These are phyloP conservation scores for Pythium apleroticum DNA, from an alignment of 352 stramenopile species.

Conservation along the genomic window DNA sequence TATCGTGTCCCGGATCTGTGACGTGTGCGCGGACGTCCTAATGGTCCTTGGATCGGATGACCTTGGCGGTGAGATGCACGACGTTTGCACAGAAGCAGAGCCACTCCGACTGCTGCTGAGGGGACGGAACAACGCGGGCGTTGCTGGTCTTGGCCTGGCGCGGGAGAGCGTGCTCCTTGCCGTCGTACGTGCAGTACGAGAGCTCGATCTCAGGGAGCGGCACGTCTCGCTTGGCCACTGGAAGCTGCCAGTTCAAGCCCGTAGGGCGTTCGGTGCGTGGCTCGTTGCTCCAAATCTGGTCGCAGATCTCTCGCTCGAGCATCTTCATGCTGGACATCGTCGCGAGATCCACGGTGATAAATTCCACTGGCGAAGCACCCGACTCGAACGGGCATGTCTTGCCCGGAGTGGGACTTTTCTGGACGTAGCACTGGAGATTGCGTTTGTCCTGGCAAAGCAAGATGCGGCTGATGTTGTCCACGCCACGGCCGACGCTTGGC, in stretches of 20 bases:
- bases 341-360: constrained; percentile 49
- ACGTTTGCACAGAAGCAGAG: constrained; percentile 72
- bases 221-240: neutral
- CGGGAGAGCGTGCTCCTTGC: constrained; percentile 24
- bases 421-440: constrained; percentile 61
- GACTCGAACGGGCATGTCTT: constrained; percentile 6
- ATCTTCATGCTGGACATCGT: constrained; percentile 40
- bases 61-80: constrained; percentile 48
- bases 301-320: constrained; percentile 39
- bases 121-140: neutral
- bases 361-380: constrained; percentile 10
- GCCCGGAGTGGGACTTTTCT: constrained; percentile 4
- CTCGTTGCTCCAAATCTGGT: constrained; percentile 34
- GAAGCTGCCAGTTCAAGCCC: constrained; percentile 25
- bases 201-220: constrained; percentile 42
- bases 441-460: constrained; percentile 67
- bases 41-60: constrained; percentile 2
- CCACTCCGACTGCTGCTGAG: constrained; percentile 36
- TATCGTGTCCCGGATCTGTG: neutral
- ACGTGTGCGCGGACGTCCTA: neutral
- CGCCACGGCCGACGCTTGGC: constrained; percentile 29
- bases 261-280: constrained; percentile 23
- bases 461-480: constrained; percentile 47
- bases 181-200: constrained; percentile 45
- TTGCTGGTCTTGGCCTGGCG: neutral